Evolutionary conservation across 768 basidiomycete species (phyloP).

Genomic region (Boletales sp.): DNA sequence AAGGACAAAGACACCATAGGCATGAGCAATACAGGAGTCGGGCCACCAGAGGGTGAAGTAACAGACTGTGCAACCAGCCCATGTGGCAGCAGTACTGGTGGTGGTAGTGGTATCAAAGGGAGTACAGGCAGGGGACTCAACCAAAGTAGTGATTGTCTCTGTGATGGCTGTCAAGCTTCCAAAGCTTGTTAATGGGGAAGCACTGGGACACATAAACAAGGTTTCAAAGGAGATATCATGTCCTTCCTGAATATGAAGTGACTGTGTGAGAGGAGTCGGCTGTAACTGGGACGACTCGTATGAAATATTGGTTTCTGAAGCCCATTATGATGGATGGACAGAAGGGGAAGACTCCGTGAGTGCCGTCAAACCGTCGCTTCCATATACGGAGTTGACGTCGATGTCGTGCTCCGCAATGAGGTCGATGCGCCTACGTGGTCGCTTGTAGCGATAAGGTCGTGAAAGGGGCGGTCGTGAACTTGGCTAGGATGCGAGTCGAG

Average conservation of each 20-base stretch:
- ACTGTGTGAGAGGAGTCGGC: conserved; percentile 63
- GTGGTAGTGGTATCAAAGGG: not conserved
- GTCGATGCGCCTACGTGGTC: conserved; percentile 15
- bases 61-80: conserved; percentile 23
- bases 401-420: conserved; percentile 18
- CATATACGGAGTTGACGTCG: conserved; percentile 21
- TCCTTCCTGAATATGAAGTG: no score
- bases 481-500: conserved; percentile 18
- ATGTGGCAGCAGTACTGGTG: conserved; percentile 4
- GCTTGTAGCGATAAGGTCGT: conserved; percentile 21
- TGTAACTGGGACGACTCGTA: conserved; percentile 77
- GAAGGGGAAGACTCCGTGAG: conserved; percentile 34
- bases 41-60: conserved; percentile 32
- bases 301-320: conserved; percentile 58
- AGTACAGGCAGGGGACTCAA: conserved; percentile 2
- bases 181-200: conserved; percentile 30
- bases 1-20: conserved; percentile 27
- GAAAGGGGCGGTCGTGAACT: conserved; percentile 19
- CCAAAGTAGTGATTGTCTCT: conserved; percentile 29
- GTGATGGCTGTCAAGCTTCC: conserved; percentile 33
- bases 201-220: conserved; percentile 66
- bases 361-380: conserved; percentile 16
- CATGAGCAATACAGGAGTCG: conserved; percentile 29
- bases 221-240: conserved; percentile 69
- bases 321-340: conserved; percentile 50